A percentile compares a stretch with the other conserved stretches of the same genome.
Conservation (phyloP, 495 filamentous ascomycete genomes). For the Aspergillus steynii region DNA sequence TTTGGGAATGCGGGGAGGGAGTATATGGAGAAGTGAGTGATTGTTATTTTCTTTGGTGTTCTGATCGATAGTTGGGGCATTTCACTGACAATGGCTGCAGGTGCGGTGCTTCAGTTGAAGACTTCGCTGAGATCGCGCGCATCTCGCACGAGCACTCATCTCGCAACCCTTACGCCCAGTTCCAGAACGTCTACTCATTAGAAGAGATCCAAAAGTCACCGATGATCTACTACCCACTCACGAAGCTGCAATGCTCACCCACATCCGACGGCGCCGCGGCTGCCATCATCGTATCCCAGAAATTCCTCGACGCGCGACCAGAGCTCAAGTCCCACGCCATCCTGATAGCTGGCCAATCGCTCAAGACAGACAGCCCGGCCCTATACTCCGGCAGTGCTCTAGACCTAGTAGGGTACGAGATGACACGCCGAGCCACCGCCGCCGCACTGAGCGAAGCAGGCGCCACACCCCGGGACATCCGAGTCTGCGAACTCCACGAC, state of each 20-base stretch:
- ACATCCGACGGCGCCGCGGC: slow-evolving; percentile 89
- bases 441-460: slow-evolving; percentile 71
- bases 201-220: slow-evolving; percentile 75
- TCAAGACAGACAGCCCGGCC: slow-evolving; percentile 75
- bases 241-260: slow-evolving; percentile 74
- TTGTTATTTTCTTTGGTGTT: slow-evolving; percentile 46
- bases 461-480: slow-evolving; percentile 62
- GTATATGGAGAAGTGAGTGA: slow-evolving; percentile 82
- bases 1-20: slow-evolving; percentile 91
- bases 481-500: slow-evolving; percentile 88
- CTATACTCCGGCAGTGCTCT: slow-evolving; percentile 76
- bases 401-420: slow-evolving; percentile 80
- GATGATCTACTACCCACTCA: slow-evolving; percentile 76
- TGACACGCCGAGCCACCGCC: slow-evolving; percentile 62
- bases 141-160: slow-evolving; percentile 78
- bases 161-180: slow-evolving; percentile 65
- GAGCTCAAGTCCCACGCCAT: slow-evolving; percentile 75
- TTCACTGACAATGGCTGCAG: slow-evolving; percentile 66
- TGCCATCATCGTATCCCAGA: slow-evolving; percentile 82
- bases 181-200: slow-evolving; percentile 81
- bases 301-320: slow-evolving; percentile 77
- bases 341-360: slow-evolving; percentile 77
- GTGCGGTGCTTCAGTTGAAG: slow-evolving; percentile 65
- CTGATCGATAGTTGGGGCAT: slow-evolving; percentile 64
- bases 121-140: slow-evolving; percentile 84